Evolutionary conservation across 225 moss, liverwort and hornwort species (phyloP), one percentile per base, ranked within the genome.

Genomic region (Rhytidiadelphus loreus): DNA sequence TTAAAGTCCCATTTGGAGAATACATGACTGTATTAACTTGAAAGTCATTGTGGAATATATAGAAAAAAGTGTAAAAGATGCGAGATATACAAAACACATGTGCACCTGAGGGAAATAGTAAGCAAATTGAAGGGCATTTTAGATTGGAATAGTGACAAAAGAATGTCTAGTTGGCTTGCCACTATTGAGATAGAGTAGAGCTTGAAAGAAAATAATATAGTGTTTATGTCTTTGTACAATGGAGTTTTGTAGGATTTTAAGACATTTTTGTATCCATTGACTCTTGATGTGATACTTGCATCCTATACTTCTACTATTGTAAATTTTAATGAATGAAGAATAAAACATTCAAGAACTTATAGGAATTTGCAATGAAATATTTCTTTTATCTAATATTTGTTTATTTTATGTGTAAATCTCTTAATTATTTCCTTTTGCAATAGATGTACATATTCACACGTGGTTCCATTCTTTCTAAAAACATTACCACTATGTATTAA

Each of bases 41-140:
- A 11, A 12, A 29, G 6, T 29, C 7, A 41, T 0, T 13, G 0
- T 41, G 13, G 2, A 41, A 29, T 41, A 18, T 5, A 18, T 28
- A 18, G 5, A 39, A 58, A 41, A 7, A 80, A 29, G 19, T 41
- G 7, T 19, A 12, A 12, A 11, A 59, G 29, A 80, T 58, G 29
- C 4, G 1, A 39, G 13, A 13, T 76, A 5, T 22, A 35, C 0
- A 26, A 29, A 11, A 1, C 17, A 18, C 7, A 2, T 32, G 19
- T 46, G 7, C 19, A 19, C 11, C 4, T 30, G 12, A 19, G 12
- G 48, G 7, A 4, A 20, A 30, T 18, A 73, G 30, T 11, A 29
- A 46, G 16, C 4, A 39, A 57, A 1, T 39, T 39, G 58, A 39
- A 1, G 39, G 39, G 39, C 39, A 18, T 28, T 79, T 57, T 4